Evolutionary conservation across 2,329 filamentous ascomycete species (phyloP), one percentile per base, ranked within the genome.

Genomic region (Colletotrichum spaethianum): DNA sequence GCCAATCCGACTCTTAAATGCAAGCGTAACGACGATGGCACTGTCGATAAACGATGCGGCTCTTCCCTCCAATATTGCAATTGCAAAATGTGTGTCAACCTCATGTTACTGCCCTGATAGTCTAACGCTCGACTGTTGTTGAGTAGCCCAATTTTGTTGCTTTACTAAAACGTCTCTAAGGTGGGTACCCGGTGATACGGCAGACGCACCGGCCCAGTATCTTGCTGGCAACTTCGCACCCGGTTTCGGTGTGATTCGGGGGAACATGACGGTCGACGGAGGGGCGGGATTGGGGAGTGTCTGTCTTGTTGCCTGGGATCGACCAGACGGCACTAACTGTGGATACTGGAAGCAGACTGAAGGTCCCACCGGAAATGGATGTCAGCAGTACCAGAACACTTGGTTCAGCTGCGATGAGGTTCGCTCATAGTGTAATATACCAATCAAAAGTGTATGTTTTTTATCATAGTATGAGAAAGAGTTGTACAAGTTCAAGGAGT

Each of bases 21-120:
- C 28, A 53, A 53, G 28, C 50, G 50, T 14, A n/a, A n/a, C n/a
- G 50, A 36, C 11, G 50, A 53, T 26, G 50, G 50, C 26, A 33
- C 50, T 33, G 8, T 53, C 26, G 50, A 53, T 53, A 53, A 53
- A 20, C 14, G 50, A 28, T 53, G 50, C 11, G n/a, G n/a, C n/a
- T 3, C 14, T 20, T 18, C 1, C 26, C 28, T 31, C 5, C 12
- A 31, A 3, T 26, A 53, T 6, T 53, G 50, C 28, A 53, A 53
- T 2, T 53, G 50, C 50, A 53, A 53, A 53, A 53, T 53, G 50
- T 53, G 33, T 26, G 28, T 53, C 50, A n/a, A n/a, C n/a, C n/a
- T n/a, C n/a, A n/a, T n/a, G n/a, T n/a, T n/a, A n/a, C n/a, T n/a
- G n/a, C n/a, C 12, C 33, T 11, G 11, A 23, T 31, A 31, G 50